Evolutionary conservation across 106 monocot genomes (phyloP).

Genomic region (Dendrobium officinale): DNA sequence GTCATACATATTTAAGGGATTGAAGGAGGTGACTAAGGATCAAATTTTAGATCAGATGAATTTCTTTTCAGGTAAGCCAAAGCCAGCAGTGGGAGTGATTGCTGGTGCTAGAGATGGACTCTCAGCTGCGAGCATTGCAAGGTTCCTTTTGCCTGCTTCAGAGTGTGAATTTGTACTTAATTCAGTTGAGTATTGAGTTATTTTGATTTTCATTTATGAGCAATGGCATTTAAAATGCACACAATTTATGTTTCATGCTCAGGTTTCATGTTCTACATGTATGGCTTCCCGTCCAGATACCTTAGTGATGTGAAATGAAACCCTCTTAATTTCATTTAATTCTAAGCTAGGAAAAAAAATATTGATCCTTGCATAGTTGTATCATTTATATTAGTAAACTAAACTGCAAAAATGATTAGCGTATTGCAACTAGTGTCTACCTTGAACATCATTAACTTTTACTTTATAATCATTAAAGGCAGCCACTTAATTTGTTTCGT

Average conservation of each 20-base stretch:
- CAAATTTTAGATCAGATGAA: conserved; percentile 85
- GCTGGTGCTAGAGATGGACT: conserved; percentile 94
- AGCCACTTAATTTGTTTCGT: background rate
- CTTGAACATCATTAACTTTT: background rate
- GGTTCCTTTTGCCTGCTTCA: conserved; percentile 79
- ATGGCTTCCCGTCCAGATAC: background rate
- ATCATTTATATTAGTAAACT: background rate
- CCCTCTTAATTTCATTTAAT: background rate
- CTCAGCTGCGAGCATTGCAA: conserved; percentile 74
- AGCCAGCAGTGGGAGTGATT: conserved; percentile 69
- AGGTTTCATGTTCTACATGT: background rate
- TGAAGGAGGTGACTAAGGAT: conserved; percentile 89
- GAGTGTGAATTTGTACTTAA: conserved; percentile 82
- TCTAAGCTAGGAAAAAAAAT: background rate
- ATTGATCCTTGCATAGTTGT: background rate
- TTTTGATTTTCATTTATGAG: background rate
- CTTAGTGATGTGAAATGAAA: background rate
- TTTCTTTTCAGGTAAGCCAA: conserved; percentile 63
- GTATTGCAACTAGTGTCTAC: background rate
- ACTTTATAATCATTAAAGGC: background rate
- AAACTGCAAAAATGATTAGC: background rate
- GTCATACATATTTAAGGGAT: conserved; percentile 82
- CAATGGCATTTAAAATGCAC: background rate
- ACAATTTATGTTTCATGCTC: background rate
- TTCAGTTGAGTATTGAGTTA: conserved; percentile 52